Base-by-base conservation (phyloP, 225 moss, liverwort and hornwort genomes). In the Anthoceros angustus region DNA sequence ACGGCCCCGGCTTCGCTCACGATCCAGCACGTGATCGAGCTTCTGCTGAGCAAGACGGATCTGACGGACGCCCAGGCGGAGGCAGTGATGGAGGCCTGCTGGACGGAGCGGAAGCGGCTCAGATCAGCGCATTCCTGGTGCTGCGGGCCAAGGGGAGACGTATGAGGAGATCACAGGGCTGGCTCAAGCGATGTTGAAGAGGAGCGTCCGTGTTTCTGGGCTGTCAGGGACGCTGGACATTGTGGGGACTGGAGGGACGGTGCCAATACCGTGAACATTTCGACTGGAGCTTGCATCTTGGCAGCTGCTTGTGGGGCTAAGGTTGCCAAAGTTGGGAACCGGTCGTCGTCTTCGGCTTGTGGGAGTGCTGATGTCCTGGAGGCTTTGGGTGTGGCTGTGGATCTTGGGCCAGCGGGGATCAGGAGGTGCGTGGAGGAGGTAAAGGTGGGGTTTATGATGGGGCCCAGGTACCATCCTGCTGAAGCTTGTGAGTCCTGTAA, bases 281-380 rank as follows among this genome's bases (percentile, higher is more conserved):
- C 98, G 39, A 98, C 98, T 4, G 98, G 98, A 61, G 82, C 98
- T 42, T 85, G 80, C 74, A 83, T 98, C 38, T 76, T 98, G 63
- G 92, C 98, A 73, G 98, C 92, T 72, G 98, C 98, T 61, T 79
- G 89, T 74, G 98, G 92, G 72, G 98, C 89, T 41, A 87, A 78
- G 70, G 92, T 98, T 71, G 98, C 92, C 25, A 98, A 98, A 82
- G 92, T 92, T 74, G 98, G 98, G 62, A 80, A 84, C 41, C 82
- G 98, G 70, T 98, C 98, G 66, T 89, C 92, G 69, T 98, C 98
- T 20, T 98, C 98, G 61, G 92, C 98, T 42, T 98, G 98, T 80
- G 98, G 98, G 62, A 98, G 98, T 75, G 98, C 98, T 62, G 98
- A 98, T 80, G 98, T 98, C 63, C 82, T 98, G 42, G 98, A 98